Evolutionary conservation across 805 yeast genomes (phyloP), one percentile per base, ranked within the genome.

Genomic region (Ascoidea rubescens): DNA sequence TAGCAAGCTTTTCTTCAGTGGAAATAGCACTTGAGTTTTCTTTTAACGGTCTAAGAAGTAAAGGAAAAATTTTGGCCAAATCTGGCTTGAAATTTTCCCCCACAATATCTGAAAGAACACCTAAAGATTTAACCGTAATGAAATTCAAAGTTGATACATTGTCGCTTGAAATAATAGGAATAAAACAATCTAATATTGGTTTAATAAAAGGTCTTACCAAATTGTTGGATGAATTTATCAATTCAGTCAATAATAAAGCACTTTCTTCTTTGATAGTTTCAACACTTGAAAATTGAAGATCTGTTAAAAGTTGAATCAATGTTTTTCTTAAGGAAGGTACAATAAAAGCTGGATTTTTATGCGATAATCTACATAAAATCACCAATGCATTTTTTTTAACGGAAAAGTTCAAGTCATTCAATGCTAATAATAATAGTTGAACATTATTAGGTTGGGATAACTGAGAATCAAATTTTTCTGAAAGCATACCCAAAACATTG

Each of bases 381-480:
- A 74, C 74, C 42, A 91, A 78, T 0, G 96, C 84, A 14, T 80
- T 84, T 59, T 85, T 80, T 52, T 96, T 77, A 8, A 93, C 84
- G 8, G 79, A 80, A 62, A 93, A 93, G 1, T 77, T 78, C 65
- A 91, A 98, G 67, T 93, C 99, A 62, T 93, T 87, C 53, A 91
- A 69, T 0, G 96, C 91, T 71, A 90, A 86, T 60, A 91, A 87
- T 28, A 93, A 70, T 12, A 90, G 67, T 52, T 87, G 74, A 37
- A 90, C 91, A 64, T 89, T 90, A 54, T 87, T 95, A 0, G 96
- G 95, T 64, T 93, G 98, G 0, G 97, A 87, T 37, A 93, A 67
- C 60, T 93, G 98, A 0, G 96, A 87, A 60, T 93, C 97, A 63
- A 91, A 86, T 53, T 75, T 75, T 2, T 81, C 76, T 44, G 86